Evolutionary conservation across 2,329 filamentous ascomycete species (phyloP).

Genomic region (Cercospora zeina): DNA sequence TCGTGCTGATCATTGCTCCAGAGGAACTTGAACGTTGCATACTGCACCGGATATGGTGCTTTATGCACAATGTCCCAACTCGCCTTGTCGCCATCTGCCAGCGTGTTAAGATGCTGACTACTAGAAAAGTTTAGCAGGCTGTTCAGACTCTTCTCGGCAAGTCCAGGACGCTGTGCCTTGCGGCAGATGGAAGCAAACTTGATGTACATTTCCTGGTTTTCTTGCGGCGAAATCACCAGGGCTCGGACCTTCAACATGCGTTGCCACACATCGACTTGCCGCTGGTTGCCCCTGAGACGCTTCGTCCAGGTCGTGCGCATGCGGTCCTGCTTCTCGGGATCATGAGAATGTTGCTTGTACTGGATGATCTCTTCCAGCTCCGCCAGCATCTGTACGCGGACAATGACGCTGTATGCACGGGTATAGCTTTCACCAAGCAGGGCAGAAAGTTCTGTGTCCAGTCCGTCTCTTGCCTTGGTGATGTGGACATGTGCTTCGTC

Average conservation of each 20-base stretch:
- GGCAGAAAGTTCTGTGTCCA: constrained; percentile 93
- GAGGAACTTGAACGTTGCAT: constrained; percentile 95
- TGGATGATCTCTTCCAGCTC: constrained; percentile 97
- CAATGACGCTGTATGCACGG: constrained; percentile 94
- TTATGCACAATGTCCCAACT: constrained; percentile 41
- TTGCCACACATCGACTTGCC: constrained; percentile 98
- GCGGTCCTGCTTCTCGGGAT: constrained; percentile 81
- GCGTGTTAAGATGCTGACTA: constrained; percentile 50
- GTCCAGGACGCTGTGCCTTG: constrained; percentile 89
- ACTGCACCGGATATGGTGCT: constrained; percentile 77
- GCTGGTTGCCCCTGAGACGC: constrained; percentile 88
- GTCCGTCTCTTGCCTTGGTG: constrained; percentile 83
- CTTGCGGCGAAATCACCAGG: constrained; percentile 83
- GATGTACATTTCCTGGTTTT: constrained; percentile 99
- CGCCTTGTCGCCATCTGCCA: constrained; percentile 27
- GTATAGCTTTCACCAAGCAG: constrained; percentile 98
- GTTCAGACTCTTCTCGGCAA: constrained; percentile 93
- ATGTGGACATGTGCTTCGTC: constrained; percentile 86
- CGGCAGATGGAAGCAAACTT: constrained; percentile 98
- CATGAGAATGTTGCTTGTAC: constrained; percentile 84
- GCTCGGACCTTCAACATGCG: constrained; percentile 94
- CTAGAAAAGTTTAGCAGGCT: constrained; percentile 71
- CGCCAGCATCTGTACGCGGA: constrained; percentile 97
- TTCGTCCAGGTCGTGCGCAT: constrained; percentile 96
- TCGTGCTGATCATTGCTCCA: constrained; percentile 80